These are phyloP conservation scores for Fusarium tanahbumbuense DNA, from an alignment of 2,329 filamentous ascomycete genomes.

Conservation along the genomic window DNA sequence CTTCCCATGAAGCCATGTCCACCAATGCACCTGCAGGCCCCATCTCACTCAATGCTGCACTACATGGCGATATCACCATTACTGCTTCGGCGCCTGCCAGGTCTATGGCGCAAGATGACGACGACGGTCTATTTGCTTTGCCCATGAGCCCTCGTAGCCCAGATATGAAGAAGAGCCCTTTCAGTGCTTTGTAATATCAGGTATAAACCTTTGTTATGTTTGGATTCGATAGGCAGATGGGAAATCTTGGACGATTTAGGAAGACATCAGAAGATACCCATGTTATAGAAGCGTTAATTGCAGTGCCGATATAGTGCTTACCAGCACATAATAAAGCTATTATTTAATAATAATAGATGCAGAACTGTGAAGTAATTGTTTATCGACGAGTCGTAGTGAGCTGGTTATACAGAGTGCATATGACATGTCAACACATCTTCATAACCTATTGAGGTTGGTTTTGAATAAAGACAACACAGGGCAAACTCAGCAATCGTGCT, in stretches of 20 bases:
- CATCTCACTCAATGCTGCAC: conserved; percentile 51
- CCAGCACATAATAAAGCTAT: neutral
- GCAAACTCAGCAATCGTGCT: neutral
- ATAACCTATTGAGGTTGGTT: neutral
- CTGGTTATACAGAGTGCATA: neutral
- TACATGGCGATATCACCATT: conserved; percentile 40
- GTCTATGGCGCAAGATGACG: conserved; percentile 50
- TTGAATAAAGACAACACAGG: neutral
- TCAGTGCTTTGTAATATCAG: conserved; percentile 62
- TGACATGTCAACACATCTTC: neutral
- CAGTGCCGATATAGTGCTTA: neutral
- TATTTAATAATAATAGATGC: neutral
- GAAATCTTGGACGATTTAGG: conserved; percentile 1
- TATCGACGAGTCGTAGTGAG: neutral
- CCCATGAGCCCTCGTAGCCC: conserved; percentile 88
- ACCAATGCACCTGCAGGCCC: conserved; percentile 39
- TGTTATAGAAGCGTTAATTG: conserved; percentile 31
- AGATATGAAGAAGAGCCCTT: conserved; percentile 86
- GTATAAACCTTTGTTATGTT: neutral
- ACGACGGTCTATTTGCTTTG: conserved; percentile 88
- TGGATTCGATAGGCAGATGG: neutral
- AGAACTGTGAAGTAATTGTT: neutral
- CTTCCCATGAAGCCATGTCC: conserved; percentile 51
- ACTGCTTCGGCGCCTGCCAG: conserved; percentile 34
- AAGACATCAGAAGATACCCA: conserved; percentile 33